Conservation (phyloP, 805 yeast species). For the Saccharomycopsis javanensis region DNA sequence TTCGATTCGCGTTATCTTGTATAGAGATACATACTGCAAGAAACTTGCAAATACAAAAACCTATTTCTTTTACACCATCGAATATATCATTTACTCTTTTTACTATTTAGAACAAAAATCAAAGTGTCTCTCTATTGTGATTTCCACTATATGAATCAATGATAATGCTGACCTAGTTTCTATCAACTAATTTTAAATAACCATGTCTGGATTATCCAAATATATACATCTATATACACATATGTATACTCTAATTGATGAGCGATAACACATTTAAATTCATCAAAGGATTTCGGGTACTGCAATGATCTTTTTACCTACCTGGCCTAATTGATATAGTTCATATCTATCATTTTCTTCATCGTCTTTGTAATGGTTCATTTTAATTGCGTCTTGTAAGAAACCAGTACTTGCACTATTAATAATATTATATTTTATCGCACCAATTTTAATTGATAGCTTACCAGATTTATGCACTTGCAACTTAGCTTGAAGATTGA, state of each 20-base stretch:
- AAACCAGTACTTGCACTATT: conserved; percentile 63
- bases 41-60: too few species aligned
- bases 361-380: conserved; percentile 1
- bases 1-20: not conserved
- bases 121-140: too few species aligned
- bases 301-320: conserved; percentile 12
- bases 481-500: conserved; percentile 48
- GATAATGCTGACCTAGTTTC: not conserved
- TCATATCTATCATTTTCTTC: conserved; percentile 8
- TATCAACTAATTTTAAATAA: too few species aligned
- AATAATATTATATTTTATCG: conserved; percentile 54
- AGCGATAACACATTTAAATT: not conserved
- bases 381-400: conserved; percentile 44
- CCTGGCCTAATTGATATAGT: conserved; percentile 17
- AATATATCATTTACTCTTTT: too few species aligned
- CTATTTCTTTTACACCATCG: too few species aligned
- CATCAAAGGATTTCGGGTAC: conserved; percentile 9
- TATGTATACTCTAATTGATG: not conserved
- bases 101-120: too few species aligned
- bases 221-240: not conserved
- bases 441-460: conserved; percentile 64
- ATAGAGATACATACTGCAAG: too few species aligned
- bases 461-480: conserved; percentile 85
- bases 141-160: not conserved
- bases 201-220: too few species aligned